A percentile compares a stretch with the other conserved stretches of the same genome.
These are phyloP conservation scores for Polytolypa hystricis DNA, from an alignment of 2,329 filamentous ascomycete genomes.

Conservation along the genomic window DNA sequence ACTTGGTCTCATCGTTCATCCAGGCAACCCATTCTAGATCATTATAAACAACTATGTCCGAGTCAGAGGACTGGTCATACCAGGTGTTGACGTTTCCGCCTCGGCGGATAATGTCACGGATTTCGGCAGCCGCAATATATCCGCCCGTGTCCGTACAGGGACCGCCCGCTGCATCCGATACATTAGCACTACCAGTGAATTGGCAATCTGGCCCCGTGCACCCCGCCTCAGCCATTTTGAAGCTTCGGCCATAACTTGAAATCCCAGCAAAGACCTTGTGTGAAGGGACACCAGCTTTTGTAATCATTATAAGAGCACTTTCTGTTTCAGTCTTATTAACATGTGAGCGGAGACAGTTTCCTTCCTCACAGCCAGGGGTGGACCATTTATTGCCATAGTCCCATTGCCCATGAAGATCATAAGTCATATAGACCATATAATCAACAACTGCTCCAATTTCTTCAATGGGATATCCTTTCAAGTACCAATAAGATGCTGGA, in stretches of 20 bases:
- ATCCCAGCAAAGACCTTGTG: slow-evolving; percentile 25
- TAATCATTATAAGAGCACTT: slow-evolving; percentile 24
- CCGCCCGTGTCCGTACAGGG: slow-evolving; percentile 28
- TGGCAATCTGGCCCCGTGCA: slow-evolving; percentile 24
- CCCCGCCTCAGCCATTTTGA: slow-evolving; percentile 21
- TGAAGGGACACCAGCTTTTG: slow-evolving; percentile 27
- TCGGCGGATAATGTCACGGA: slow-evolving; percentile 21
- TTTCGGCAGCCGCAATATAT: slow-evolving; percentile 32
- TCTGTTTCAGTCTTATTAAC: slow-evolving; percentile 31
- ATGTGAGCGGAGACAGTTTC: slow-evolving; percentile 27
- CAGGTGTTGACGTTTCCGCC: slow-evolving; percentile 1
- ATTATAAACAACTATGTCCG: slow-evolving; percentile 6
- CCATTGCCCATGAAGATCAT: slow-evolving; percentile 22
- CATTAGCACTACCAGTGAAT: slow-evolving; percentile 18
- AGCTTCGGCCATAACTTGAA: slow-evolving; percentile 26
- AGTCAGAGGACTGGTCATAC: slow-evolving; percentile 4
- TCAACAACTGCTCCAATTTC: slow-evolving; percentile 17
- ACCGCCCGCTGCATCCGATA: slow-evolving; percentile 21
- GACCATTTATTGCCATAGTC: slow-evolving; percentile 17
- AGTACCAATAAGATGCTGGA: slow-evolving; percentile 22
- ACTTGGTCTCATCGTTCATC: slow-evolving; percentile 14
- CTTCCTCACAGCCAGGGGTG: slow-evolving; percentile 15
- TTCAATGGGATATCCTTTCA: slow-evolving; percentile 18
- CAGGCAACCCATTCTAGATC: slow-evolving; percentile 9
- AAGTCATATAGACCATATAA: slow-evolving; percentile 29